phyloP scores from a whole-genome alignment of 2,329 filamentous ascomycete genomes.

The Aspergillus sp. region DNA sequence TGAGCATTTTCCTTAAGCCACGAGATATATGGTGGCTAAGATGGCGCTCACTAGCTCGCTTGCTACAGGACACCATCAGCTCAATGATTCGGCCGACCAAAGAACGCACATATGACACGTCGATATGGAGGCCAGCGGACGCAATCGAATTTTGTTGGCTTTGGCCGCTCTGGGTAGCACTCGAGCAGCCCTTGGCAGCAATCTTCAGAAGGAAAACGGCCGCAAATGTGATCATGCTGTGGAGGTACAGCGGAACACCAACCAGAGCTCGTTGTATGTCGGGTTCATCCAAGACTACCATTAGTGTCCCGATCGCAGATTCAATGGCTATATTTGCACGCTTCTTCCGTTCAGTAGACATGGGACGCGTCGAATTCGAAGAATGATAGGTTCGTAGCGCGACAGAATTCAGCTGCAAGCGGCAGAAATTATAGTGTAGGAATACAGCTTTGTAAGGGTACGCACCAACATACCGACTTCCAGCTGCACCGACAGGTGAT shows the following conservation, averaged over 20 bases:
- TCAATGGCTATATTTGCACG: constrained; percentile 46
- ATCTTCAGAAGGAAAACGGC: constrained; percentile 48
- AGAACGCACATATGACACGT: constrained; percentile 36
- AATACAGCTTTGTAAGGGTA: constrained; percentile 53
- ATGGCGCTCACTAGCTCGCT: constrained; percentile 41
- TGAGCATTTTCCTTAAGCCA: constrained; percentile 40
- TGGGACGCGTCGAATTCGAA: constrained; percentile 34
- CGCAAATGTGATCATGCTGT: constrained; percentile 50
- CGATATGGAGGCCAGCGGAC: constrained; percentile 34
- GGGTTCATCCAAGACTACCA: constrained; percentile 43
- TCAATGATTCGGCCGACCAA: constrained; percentile 36
- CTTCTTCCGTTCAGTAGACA: constrained; percentile 47
- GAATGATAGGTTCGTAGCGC: constrained; percentile 49
- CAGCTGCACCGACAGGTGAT: constrained; percentile 29
- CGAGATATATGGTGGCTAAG: constrained; percentile 42
- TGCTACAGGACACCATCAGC: constrained; percentile 40
- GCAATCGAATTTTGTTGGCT: constrained; percentile 41
- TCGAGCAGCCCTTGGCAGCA: constrained; percentile 40
- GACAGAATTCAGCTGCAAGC: constrained; percentile 52
- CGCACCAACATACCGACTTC: constrained; percentile 47
- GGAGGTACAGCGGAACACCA: constrained; percentile 46
- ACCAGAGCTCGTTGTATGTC: constrained; percentile 44
- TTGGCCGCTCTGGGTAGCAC: constrained; percentile 31
- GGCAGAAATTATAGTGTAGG: constrained; percentile 53
- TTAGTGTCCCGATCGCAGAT: constrained; percentile 44